Base-by-base conservation (phyloP, 2,329 filamentous ascomycete species). In the Xylariaceae sp. region DNA sequence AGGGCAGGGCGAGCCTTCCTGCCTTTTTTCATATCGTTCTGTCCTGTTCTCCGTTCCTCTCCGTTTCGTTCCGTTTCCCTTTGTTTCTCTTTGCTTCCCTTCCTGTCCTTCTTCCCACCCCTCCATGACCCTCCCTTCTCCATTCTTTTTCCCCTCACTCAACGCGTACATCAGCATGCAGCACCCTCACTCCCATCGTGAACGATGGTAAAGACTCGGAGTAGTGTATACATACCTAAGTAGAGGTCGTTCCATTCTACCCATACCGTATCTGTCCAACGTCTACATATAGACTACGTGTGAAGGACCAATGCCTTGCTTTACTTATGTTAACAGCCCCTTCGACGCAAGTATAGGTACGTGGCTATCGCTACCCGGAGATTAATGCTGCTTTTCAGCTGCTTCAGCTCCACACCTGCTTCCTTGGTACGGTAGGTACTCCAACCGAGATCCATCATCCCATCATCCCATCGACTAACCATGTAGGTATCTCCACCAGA, bases 391-490 rank as follows among this genome's bases (percentile, higher is more conserved):
- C 11, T 46, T 57, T 55, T 60, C 58, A 60, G 58, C 58, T 46
- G 58, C 58, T 51, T 60, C 58, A 60, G 58, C 58, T 60, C 52
- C 53, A 51, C 50, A 52, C 44, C 41, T 51, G 11, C 30, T 19
- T 51, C 12, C 27, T 30, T 31, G 34, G 42, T 53, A 30, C 42
- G 34, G 26, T 51, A 49, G 34, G 26, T 51, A 49, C 42, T 8
- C 43, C 54, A 53, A 47, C 55, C 52, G 53, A 46, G 44, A 54
- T 57, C 44, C 19, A 19, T 19, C 19, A 19, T 19, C 19, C 19
- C 19, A 19, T 19, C 19, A 19, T 19, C 19, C 19, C 19, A 19
- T 19, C 19, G 19, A 19, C 19, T 19, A 19, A 19, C 50, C 29
- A 26, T 56, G 19, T 34, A 6, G 35, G 8, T 37, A 37, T 9